Evolutionary conservation across 805 yeast species (phyloP).

Genomic region (Komagataella pastoris): DNA sequence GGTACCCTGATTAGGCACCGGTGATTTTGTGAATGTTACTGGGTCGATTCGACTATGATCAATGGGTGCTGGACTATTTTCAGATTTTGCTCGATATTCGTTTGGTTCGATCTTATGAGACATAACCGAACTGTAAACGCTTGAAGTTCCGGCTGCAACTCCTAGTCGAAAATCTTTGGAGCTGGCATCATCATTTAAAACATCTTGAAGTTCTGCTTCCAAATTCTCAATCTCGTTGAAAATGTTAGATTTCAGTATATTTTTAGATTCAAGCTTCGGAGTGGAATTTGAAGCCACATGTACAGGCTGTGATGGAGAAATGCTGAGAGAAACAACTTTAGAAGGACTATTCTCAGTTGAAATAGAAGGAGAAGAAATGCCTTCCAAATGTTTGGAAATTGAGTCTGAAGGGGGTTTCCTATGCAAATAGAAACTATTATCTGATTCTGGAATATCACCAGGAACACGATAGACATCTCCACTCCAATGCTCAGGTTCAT

Average conservation of each 20-base stretch:
- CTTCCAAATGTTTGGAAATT: neutral
- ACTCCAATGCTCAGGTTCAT: neutral
- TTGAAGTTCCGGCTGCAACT: neutral
- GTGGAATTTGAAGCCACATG: neutral
- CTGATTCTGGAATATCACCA: too few species aligned
- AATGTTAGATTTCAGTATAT: conserved; percentile 7
- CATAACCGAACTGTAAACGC: neutral
- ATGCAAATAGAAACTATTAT: neutral
- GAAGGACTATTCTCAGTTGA: neutral
- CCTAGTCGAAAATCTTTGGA: neutral
- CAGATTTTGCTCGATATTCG: neutral
- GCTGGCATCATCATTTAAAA: conserved; percentile 5
- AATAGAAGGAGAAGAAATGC: neutral
- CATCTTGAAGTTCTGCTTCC: conserved; percentile 13
- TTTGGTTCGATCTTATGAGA: neutral
- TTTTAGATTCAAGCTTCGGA: neutral
- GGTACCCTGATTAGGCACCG: neutral
- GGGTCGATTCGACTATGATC: neutral
- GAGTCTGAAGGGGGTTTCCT: neutral
- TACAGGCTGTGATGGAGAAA: neutral
- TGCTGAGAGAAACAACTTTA: neutral
- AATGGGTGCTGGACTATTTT: neutral
- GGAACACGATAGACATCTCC: neutral
- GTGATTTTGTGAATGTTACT: neutral
- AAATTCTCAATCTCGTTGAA: conserved; percentile 14